Percentiles rank a stretch among this genome's conserved stretches.
These are phyloP conservation scores for Tolypocladium pustulatum DNA, from an alignment of 2,329 filamentous ascomycete species.

Conservation along the genomic window DNA sequence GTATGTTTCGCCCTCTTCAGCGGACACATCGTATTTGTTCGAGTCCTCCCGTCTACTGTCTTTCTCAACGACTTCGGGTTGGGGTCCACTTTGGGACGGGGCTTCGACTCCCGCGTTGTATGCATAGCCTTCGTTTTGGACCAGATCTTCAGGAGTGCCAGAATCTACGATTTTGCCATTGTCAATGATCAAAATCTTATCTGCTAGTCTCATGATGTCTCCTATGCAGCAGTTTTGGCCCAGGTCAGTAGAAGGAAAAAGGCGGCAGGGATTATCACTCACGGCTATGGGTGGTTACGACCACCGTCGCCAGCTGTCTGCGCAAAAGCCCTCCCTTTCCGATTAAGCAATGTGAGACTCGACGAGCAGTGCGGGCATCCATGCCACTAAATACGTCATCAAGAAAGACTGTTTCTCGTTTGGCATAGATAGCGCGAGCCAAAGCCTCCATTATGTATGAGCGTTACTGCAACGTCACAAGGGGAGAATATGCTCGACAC, in stretches of 20 bases:
- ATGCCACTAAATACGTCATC: background rate
- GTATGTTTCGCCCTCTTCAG: background rate
- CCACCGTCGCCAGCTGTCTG: background rate
- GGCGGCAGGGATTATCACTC: background rate
- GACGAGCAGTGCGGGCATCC: background rate
- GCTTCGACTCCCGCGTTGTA: background rate
- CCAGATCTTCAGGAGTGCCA: background rate
- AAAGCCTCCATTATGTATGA: background rate
- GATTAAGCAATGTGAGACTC: background rate
- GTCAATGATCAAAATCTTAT: background rate
- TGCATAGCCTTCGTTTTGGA: background rate
- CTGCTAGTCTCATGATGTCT: background rate
- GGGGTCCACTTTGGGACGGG: background rate
- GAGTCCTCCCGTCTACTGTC: background rate
- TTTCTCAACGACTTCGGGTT: background rate
- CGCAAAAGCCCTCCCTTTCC: background rate
- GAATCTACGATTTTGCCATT: background rate
- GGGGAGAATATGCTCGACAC: background rate
- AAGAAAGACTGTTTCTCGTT: background rate
- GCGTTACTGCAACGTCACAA: background rate
- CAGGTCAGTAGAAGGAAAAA: background rate
- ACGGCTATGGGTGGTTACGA: background rate
- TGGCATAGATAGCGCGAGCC: background rate
- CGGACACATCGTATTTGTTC: background rate
- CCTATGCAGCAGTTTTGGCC: background rate